Evolutionary conservation across 2,329 filamentous ascomycete genomes (phyloP).

Genomic region (Nemania sp.): DNA sequence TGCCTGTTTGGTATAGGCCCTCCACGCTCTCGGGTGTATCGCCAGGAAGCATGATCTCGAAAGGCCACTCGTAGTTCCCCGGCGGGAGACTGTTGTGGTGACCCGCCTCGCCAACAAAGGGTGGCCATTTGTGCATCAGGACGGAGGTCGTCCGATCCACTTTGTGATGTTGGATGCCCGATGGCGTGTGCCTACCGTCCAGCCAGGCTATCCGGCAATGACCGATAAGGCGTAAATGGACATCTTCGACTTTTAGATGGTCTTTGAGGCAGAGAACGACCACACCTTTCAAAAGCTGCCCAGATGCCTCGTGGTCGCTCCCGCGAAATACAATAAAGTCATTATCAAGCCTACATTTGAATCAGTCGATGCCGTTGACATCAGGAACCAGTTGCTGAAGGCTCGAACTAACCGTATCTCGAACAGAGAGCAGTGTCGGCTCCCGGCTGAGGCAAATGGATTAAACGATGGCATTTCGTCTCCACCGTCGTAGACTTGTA

Average conservation of each 20-base stretch:
- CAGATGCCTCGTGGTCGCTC: slow-evolving; percentile 73
- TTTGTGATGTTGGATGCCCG: slow-evolving; percentile 62
- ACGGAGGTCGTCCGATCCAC: slow-evolving; percentile 64
- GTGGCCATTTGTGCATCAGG: slow-evolving; percentile 70
- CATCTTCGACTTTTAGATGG: slow-evolving; percentile 71
- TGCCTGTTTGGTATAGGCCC: slow-evolving; percentile 81
- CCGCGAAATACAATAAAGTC: slow-evolving; percentile 81
- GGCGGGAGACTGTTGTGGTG: slow-evolving; percentile 65
- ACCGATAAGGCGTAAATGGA: slow-evolving; percentile 73
- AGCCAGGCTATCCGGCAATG: slow-evolving; percentile 71
- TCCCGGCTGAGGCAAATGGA: slow-evolving; percentile 57
- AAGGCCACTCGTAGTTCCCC: slow-evolving; percentile 84
- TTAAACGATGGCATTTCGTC: slow-evolving; percentile 60
- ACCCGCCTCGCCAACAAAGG: slow-evolving; percentile 63
- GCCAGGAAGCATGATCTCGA: slow-evolving; percentile 74
- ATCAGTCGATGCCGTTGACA: slow-evolving; percentile 5
- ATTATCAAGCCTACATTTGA: slow-evolving; percentile 66
- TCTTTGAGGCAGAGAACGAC: slow-evolving; percentile 74
- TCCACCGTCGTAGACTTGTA: not conserved
- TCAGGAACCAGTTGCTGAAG: not conserved
- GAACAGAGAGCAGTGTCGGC: slow-evolving; percentile 59
- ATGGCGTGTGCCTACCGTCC: slow-evolving; percentile 50
- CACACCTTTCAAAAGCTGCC: slow-evolving; percentile 73
- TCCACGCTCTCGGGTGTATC: slow-evolving; percentile 85
- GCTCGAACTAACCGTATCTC: slow-evolving; percentile 58